Evolutionary conservation across 345 rosid genomes (phyloP), one percentile per base, ranked within the genome.

Genomic region (Erysimum cheiranthoides): DNA sequence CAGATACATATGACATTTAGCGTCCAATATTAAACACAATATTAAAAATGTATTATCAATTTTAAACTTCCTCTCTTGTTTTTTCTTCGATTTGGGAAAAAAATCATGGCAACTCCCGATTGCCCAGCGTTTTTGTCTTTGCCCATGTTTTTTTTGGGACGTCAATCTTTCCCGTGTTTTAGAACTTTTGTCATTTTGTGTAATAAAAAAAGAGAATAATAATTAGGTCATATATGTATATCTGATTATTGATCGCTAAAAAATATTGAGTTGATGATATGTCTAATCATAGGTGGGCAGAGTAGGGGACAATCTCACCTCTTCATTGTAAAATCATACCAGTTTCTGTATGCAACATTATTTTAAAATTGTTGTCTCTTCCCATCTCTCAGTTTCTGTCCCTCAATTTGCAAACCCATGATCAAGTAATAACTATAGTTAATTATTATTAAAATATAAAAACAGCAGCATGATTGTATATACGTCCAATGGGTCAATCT

Each of bases 241-340:
- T 38, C 21, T 25, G 12, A 56, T 5, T 34, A 58, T 16, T 9
- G 4, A 34, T 61, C 8, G 40, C 13, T 40, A 27, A 12, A 40
- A n/a, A 60, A 61, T 40, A 25, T 25, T 4, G 38, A 28, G 38
- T 27, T 43, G 68, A 43, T 63, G 68, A 63, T 42, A 62, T 63
- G 68, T 63, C 68, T 3, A 43, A 38, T 62, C 68, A 62, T 62
- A 62, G 67, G 51, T 62, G 25, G 51, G 12, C 36, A 62, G 68
- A 14, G 52, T 62, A 62, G 68, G 68, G 68, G 52, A 62, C 68
- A 62, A 62, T 27, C 13, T 62, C 52, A 62, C 36, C 5, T 42
- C 68, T 62, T 62, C 68, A 42, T 62, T 27, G 68, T 62, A 42
- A 62, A 62, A 63, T 63, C 68, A 40, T 63, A 62, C 68, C 66